Percentiles rank a stretch among this genome's conserved stretches.
phyloP scores from a whole-genome alignment of 2,329 filamentous ascomycete genomes.

The Chaetomiaceae sp. region DNA sequence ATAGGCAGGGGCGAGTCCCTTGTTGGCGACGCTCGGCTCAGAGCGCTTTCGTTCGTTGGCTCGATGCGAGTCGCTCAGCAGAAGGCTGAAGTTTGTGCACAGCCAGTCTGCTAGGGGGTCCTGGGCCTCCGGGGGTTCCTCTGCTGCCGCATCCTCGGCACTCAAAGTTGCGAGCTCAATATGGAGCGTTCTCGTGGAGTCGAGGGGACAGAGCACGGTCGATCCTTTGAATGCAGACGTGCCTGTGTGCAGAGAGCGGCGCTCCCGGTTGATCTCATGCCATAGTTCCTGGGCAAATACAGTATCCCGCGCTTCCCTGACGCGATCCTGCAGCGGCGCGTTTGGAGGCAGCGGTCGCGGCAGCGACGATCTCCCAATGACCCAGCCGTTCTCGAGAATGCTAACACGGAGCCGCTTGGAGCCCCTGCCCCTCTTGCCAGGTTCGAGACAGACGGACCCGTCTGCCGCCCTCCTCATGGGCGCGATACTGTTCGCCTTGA shows the following conservation, averaged over 20 bases:
- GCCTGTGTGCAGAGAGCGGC: constrained; percentile 58
- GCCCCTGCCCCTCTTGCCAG: constrained; percentile 44
- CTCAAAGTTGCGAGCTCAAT: constrained; percentile 62
- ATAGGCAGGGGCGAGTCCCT: constrained; percentile 38
- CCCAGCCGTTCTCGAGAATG: constrained; percentile 49
- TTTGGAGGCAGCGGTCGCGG: constrained; percentile 51
- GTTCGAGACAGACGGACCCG: constrained; percentile 69
- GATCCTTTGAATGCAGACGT: constrained; percentile 60
- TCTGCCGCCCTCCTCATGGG: constrained; percentile 68
- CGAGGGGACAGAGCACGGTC: constrained; percentile 49
- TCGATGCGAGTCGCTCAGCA: constrained; percentile 73
- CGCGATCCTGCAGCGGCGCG: constrained; percentile 57
- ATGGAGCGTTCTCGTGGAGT: constrained; percentile 50
- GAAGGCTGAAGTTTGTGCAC: constrained; percentile 62
- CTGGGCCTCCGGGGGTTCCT: constrained; percentile 31
- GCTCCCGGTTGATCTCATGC: constrained; percentile 81
- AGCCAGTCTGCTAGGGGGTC: constrained; percentile 57
- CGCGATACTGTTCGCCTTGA: constrained; percentile 68
- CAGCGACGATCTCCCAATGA: constrained; percentile 51
- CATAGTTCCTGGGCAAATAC: constrained; percentile 82
- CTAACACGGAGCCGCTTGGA: constrained; percentile 62
- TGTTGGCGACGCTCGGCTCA: constrained; percentile 41
- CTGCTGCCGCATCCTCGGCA: constrained; percentile 33
- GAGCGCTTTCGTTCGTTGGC: constrained; percentile 66
- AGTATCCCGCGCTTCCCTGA: constrained; percentile 70